Evolutionary conservation across 257 asterid species (phyloP).

Genomic region (Schizonepeta tenuifolia): DNA sequence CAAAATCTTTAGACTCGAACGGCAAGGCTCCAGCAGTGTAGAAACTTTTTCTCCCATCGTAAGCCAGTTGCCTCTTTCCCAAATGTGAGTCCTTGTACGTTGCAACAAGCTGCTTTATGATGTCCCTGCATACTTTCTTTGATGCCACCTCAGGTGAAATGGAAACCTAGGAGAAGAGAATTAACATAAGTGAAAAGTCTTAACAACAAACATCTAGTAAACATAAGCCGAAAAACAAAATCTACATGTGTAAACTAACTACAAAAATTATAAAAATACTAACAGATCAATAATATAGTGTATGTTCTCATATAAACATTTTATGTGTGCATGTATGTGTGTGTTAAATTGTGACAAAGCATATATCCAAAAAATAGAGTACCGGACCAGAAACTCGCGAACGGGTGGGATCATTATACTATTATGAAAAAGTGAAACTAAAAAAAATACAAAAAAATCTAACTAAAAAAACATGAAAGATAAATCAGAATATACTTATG

Average conservation of each 20-base stretch:
- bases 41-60: constrained; percentile 76
- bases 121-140: constrained; percentile 53
- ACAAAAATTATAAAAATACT: too few species aligned
- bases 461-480: too few species aligned
- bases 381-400: not conserved
- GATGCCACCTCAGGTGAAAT: constrained; percentile 71
- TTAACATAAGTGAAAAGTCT: not conserved
- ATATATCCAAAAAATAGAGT: not conserved
- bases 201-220: not conserved
- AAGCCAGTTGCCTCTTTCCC: constrained; percentile 54
- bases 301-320: not conserved
- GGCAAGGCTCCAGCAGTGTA: constrained; percentile 77
- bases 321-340: too few species aligned
- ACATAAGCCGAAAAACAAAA: not conserved
- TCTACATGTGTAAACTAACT: too few species aligned
- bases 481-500: too few species aligned
- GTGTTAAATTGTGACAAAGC: not conserved
- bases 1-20: constrained; percentile 64
- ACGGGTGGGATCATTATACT: too few species aligned
- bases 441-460: not conserved
- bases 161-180: constrained; percentile 46
- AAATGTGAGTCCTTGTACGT: constrained; percentile 42
- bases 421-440: not conserved
- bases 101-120: constrained; percentile 42
- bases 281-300: too few species aligned